phyloP scores from a whole-genome alignment of 129 eudicot genomes.

The Gnaphalium uliginosum region DNA sequence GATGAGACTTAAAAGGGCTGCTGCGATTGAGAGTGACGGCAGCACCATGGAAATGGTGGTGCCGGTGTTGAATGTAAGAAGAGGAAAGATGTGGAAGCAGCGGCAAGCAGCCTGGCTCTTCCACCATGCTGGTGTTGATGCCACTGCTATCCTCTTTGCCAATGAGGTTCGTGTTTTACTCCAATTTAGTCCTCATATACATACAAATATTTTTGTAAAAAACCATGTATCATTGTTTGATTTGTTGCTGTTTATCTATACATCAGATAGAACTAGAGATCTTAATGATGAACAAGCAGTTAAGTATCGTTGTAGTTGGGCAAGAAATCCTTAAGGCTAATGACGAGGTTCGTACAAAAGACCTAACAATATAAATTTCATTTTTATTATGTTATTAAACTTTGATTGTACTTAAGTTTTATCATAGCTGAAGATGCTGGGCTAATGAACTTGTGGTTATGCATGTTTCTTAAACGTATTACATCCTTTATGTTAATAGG shows the following conservation, averaged over 20 bases:
- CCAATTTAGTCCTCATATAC: neutral
- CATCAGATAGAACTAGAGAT: slow-evolving; percentile 76
- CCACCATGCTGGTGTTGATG: slow-evolving; percentile 73
- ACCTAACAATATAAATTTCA: neutral
- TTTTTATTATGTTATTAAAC: neutral
- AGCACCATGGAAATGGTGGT: slow-evolving; percentile 48
- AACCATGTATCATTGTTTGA: neutral
- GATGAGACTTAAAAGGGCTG: slow-evolving; percentile 38
- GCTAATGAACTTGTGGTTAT: slow-evolving; percentile 9
- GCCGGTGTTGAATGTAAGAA: slow-evolving; percentile 73
- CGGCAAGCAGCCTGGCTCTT: slow-evolving; percentile 82
- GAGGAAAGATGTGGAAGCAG: slow-evolving; percentile 88
- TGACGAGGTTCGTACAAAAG: slow-evolving; percentile 47
- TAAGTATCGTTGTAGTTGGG: slow-evolving; percentile 71
- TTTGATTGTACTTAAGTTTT: slow-evolving; percentile 2
- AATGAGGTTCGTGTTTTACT: slow-evolving; percentile 54
- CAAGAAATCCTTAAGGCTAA: slow-evolving; percentile 68
- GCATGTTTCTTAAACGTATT: neutral
- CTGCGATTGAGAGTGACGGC: slow-evolving; percentile 22
- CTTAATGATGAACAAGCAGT: slow-evolving; percentile 65
- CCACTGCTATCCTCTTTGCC: slow-evolving; percentile 59
- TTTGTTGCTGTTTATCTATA: neutral
- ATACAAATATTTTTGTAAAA: neutral
- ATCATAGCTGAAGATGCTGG: neutral
- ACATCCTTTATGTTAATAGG: slow-evolving; percentile 33